Evolutionary conservation across 805 yeast species (phyloP).

Genomic region (Lachancea sp.): DNA sequence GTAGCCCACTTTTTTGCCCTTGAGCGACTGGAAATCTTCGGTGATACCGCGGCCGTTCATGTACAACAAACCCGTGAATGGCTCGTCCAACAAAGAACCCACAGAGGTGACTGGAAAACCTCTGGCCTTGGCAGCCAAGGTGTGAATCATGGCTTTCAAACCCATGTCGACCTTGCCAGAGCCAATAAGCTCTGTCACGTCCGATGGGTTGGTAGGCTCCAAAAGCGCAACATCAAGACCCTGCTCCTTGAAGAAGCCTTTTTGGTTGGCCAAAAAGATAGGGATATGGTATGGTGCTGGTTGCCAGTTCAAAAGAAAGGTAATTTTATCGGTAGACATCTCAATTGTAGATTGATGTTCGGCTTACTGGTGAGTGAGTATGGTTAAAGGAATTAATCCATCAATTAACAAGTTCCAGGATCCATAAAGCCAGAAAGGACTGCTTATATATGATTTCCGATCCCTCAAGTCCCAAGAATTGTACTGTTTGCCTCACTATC

Average conservation of each 20-base stretch:
- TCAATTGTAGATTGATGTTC: background rate
- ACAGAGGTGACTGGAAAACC: constrained; percentile 52
- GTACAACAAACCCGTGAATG: constrained; percentile 50
- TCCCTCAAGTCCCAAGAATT: background rate
- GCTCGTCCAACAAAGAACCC: constrained; percentile 50
- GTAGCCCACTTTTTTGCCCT: constrained; percentile 49
- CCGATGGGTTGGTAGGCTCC: constrained; percentile 53
- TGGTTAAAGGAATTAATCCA: too few relatives aligned
- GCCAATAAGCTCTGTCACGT: constrained; percentile 52
- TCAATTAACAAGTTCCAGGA: too few relatives aligned
- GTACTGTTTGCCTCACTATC: background rate
- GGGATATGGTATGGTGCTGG: constrained; percentile 54
- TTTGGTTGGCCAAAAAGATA: constrained; percentile 42
- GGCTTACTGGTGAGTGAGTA: background rate
- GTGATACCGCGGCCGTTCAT: constrained; percentile 47
- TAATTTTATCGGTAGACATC: constrained; percentile 43
- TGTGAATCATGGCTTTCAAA: constrained; percentile 54
- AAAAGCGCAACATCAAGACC: constrained; percentile 46
- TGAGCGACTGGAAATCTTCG: constrained; percentile 44
- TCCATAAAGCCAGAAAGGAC: too few relatives aligned
- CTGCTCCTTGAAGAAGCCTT: constrained; percentile 45
- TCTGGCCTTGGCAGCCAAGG: constrained; percentile 53
- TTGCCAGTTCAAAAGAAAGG: constrained; percentile 49
- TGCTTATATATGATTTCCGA: background rate
- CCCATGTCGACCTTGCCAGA: constrained; percentile 55